Evolutionary conservation across 2,329 filamentous ascomycete genomes (phyloP), one percentile per base, ranked within the genome.

Genomic region (Paracamarosporium sp.): DNA sequence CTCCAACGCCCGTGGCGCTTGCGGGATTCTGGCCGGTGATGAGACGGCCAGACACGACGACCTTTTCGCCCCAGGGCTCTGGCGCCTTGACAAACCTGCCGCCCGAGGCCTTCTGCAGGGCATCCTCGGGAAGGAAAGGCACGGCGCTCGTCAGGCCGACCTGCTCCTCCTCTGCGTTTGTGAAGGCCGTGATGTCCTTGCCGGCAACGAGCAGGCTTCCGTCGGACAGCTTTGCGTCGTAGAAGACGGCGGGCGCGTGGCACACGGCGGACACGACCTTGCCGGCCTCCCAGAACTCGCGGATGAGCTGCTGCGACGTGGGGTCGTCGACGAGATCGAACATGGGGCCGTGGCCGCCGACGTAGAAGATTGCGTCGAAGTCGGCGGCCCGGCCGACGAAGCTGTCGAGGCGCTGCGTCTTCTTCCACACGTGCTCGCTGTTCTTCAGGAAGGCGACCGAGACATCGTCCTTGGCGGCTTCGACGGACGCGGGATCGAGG

Each of bases 181-280:
- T 83, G 68, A 88, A 87, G 9, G 84, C 87, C 0, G 87, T 89
- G 24, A 87, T 85, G 44, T 81, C 76, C 68, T 82, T 82, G 43
- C 84, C 86, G 48, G 81, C 75, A 36, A 90, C 73, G 9, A 90
- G 75, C 50, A 80, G 79, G 61, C 80, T 77, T 31, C 86, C 86
- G 59, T 82, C 78, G 9, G 60, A 64, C 5, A 76, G 62, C 60
- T 82, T 84, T 33, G 85, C 88, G 63, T 88, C 82, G 47, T 83
- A 80, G 15, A 91, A 79, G 12, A 83, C 89, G 3, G 84, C 85
- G 2, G 88, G 86, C 5, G 87, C 89, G 76, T 91, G 89, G 79
- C 89, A 91, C 44, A 91, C 87, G 3, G 88, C 86, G 0, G 85
- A 79, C 13, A 91, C 83, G 53, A 86, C 80, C 80, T 90, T 90